Evolutionary conservation across 2,329 filamentous ascomycete genomes (phyloP), one percentile per base, ranked within the genome.

Genomic region (Penicillium nordicum): DNA sequence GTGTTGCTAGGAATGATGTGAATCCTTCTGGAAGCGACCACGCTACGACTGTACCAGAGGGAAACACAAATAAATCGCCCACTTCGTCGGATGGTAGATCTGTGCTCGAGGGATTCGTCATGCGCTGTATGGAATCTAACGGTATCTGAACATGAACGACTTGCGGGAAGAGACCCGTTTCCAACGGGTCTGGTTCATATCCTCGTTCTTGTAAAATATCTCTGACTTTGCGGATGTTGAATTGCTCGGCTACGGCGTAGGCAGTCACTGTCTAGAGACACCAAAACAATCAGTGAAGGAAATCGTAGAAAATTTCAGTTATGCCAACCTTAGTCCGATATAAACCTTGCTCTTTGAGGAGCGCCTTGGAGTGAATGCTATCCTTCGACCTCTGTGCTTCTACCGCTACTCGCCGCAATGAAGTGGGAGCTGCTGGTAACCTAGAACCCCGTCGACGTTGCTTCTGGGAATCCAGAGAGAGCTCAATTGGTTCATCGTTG

Each of bases 31-130:
- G 87, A 1, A 97, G 80, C 5, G 90, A 89, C 94, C 94, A 99
- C 25, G 90, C 88, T 6, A 97, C 94, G 8, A 97, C 83, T 12
- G 92, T 96, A 11, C 94, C 94, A 0, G 92, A 96, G 9, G 93
- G 92, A 64, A 99, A 99, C 55, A 99, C 87, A 70, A 97, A 97
- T 49, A 97, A 85, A 75, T 99, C 94, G 34, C 92, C 92, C 56
- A 85, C 73, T 68, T 79, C 79, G 53, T 76, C 79, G 3, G 74
- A 66, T 2, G 72, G 64, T 6, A 78, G 58, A 59, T 75, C 72
- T 37, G 67, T 59, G 18, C 74, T 67, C 6, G 71, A 69, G 5
- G 76, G 72, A 57, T 76, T 78, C 56, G 72, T 71, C 29, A 76
- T 73, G 50, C 76, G 73, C 38, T 74, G 73, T 52, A 78, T 74